Evolutionary conservation across 495 filamentous ascomycete genomes (phyloP).

Genomic region (Hyaloscypha variabilis): DNA sequence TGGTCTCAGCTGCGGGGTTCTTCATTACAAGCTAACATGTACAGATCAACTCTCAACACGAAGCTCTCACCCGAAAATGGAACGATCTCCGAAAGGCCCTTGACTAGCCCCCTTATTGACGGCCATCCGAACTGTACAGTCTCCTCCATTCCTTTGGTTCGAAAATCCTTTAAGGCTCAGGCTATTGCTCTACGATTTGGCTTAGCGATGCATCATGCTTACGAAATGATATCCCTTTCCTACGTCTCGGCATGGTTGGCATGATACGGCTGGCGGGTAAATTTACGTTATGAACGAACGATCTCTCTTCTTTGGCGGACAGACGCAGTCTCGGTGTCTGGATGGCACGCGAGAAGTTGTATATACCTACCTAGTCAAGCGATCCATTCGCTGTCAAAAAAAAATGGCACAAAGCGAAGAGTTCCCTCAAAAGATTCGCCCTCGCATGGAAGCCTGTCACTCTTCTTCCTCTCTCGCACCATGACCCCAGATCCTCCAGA

Average conservation of each 20-base stretch:
- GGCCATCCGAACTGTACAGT: conserved; percentile 16
- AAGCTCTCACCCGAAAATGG: conserved; percentile 78
- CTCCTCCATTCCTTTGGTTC: conserved; percentile 9
- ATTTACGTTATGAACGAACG: conserved; percentile 28
- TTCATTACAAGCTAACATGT: conserved; percentile 5
- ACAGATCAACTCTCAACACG: conserved; percentile 72
- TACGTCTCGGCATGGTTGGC: neutral
- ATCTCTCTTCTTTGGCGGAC: neutral
- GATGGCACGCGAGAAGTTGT: conserved; percentile 12
- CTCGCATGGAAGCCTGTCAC: neutral
- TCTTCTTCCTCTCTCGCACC: no score
- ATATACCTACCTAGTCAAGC: conserved; percentile 12
- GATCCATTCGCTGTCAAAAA: no score
- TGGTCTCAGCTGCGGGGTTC: conserved; percentile 29
- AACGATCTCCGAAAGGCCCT: conserved; percentile 75
- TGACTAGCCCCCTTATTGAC: conserved; percentile 30
- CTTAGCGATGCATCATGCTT: conserved; percentile 28
- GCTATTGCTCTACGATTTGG: conserved; percentile 21
- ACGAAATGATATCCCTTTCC: conserved; percentile 29
- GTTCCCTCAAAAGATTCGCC: no score
- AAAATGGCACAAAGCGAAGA: no score
- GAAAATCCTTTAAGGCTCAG: conserved; percentile 2
- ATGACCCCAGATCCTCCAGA: neutral
- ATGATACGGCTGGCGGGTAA: conserved; percentile 12
- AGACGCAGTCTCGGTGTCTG: neutral